phyloP scores from a whole-genome alignment of 805 yeast genomes.

The Kuraishia cidri region DNA sequence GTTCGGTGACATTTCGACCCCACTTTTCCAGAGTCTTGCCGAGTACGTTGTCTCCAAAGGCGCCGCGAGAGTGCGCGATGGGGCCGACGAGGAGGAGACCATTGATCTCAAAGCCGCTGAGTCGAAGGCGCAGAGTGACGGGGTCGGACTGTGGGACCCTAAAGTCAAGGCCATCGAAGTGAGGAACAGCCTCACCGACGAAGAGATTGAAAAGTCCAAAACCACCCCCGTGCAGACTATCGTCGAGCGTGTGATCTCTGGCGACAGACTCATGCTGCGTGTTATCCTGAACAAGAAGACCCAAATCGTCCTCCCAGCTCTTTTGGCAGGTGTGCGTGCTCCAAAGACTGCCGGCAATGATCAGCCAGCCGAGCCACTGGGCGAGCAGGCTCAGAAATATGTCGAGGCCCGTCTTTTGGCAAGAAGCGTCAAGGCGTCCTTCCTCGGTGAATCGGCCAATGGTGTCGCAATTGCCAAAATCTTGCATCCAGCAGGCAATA shows the following conservation, averaged over 20 bases:
- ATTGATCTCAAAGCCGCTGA: slow-evolving; percentile 29
- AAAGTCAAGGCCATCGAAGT: slow-evolving; percentile 13
- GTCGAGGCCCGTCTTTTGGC: slow-evolving; percentile 58
- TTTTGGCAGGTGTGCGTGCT: slow-evolving; percentile 65
- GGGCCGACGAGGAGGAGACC: slow-evolving; percentile 23
- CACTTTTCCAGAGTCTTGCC: slow-evolving; percentile 50
- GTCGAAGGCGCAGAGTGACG: slow-evolving; percentile 38
- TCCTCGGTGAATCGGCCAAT: slow-evolving; percentile 53
- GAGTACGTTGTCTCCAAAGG: slow-evolving; percentile 52
- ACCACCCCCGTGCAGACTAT: slow-evolving; percentile 41
- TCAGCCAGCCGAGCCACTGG: slow-evolving; percentile 44
- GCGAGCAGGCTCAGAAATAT: slow-evolving; percentile 55
- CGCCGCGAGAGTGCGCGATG: slow-evolving; percentile 52
- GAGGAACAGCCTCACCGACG: slow-evolving; percentile 18
- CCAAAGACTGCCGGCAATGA: slow-evolving; percentile 55
- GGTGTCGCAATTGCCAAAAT: slow-evolving; percentile 54
- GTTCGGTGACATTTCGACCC: slow-evolving; percentile 64
- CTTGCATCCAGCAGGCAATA: slow-evolving; percentile 69
- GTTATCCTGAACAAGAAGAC: slow-evolving; percentile 32
- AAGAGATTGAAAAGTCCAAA: slow-evolving; percentile 24
- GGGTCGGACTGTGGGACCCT: slow-evolving; percentile 48
- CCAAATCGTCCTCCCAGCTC: slow-evolving; percentile 51
- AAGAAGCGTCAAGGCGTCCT: slow-evolving; percentile 44
- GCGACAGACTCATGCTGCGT: slow-evolving; percentile 68
- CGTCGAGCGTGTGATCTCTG: slow-evolving; percentile 69